Conservation (phyloP, 169 alveolate genomes). For the Prorocentrum cordatum region DNA sequence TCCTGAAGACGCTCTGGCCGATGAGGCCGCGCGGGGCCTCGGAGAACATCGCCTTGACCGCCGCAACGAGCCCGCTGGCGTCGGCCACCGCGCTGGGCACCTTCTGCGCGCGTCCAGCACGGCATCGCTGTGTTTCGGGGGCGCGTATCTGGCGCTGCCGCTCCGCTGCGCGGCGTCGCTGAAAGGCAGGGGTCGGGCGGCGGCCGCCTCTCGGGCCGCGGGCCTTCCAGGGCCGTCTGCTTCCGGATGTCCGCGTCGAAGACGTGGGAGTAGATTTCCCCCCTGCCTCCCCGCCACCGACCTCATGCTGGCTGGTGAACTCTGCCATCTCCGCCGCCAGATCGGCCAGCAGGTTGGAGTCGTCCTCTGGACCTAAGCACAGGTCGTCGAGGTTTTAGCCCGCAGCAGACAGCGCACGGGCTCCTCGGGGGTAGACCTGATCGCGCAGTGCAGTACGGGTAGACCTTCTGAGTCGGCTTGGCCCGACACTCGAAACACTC, state of each 20-base stretch:
- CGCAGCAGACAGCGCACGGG: slow-evolving; percentile 35
- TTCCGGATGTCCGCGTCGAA: slow-evolving; percentile 25
- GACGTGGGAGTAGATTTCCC: slow-evolving; percentile 21
- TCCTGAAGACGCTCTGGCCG: slow-evolving; percentile 56
- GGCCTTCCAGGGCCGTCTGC: slow-evolving; percentile 44
- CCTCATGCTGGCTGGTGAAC: slow-evolving; percentile 20
- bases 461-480: slow-evolving; percentile 57
- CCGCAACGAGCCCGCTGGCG: slow-evolving; percentile 32
- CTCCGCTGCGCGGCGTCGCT: not conserved
- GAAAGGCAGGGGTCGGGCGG: slow-evolving; percentile 47
- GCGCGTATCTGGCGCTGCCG: not conserved
- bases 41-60: slow-evolving; percentile 19
- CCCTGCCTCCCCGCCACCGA: slow-evolving; percentile 54
- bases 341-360: slow-evolving; percentile 22
- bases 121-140: not conserved
- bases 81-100: slow-evolving; percentile 53
- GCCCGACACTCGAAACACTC: slow-evolving; percentile 65
- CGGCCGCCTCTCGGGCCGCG: slow-evolving; percentile 50
- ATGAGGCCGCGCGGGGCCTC: slow-evolving; percentile 19
- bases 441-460: slow-evolving; percentile 50
- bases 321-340: not conserved
- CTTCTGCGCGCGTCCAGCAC: slow-evolving; percentile 39
- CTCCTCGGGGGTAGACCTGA: no score
- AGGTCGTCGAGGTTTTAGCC: slow-evolving; percentile 54
- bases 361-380: slow-evolving; percentile 65